phyloP scores from a whole-genome alignment of 345 rosid genomes.

The Corchorus olitorius region DNA sequence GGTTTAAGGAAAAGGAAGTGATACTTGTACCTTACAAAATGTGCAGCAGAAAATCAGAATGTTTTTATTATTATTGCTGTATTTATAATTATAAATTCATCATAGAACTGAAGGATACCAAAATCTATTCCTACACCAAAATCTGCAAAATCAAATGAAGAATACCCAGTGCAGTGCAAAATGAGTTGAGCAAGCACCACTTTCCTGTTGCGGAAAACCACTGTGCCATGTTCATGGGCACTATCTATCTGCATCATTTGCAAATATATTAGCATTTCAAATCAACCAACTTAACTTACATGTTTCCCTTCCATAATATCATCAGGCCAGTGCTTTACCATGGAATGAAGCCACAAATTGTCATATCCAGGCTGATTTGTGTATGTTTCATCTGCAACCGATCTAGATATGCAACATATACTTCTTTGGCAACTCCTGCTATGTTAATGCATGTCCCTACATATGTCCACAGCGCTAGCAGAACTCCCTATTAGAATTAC shows the following conservation, averaged over 20 bases:
- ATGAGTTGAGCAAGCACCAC: slow-evolving; percentile 49
- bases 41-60: neutral
- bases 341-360: slow-evolving; percentile 74
- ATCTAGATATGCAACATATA: slow-evolving; percentile 62
- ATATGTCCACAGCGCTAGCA: slow-evolving; percentile 65
- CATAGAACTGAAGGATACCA: too few species aligned
- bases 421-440: slow-evolving; percentile 74
- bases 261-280: slow-evolving; percentile 12
- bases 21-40: slow-evolving; percentile 65
- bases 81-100: neutral
- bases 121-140: neutral
- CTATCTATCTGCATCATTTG: slow-evolving; percentile 52
- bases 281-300: neutral
- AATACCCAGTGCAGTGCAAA: slow-evolving; percentile 70
- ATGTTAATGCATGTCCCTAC: too few species aligned
- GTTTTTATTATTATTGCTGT: neutral
- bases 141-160: neutral
- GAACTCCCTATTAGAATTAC: slow-evolving; percentile 75
- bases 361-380: slow-evolving; percentile 43
- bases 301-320: neutral
- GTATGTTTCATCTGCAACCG: slow-evolving; percentile 44
- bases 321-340: slow-evolving; percentile 45
- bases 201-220: slow-evolving; percentile 57
- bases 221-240: slow-evolving; percentile 57
- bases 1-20: slow-evolving; percentile 86